Conservation (phyloP, 1,284 basidiomycete genomes). For the Papiliotrema fonsecae region DNA sequence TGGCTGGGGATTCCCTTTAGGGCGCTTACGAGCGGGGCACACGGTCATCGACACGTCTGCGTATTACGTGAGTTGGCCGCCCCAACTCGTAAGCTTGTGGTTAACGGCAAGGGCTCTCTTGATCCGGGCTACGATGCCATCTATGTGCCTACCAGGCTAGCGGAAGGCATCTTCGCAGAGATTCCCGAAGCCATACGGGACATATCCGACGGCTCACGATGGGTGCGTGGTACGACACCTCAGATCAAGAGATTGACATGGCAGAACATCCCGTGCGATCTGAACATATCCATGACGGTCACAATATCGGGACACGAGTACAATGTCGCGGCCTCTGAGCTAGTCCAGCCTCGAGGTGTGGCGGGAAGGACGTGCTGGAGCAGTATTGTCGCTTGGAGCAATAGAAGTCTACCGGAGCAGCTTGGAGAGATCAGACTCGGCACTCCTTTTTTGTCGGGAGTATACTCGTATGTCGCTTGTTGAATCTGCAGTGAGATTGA, state of each 20-base stretch:
- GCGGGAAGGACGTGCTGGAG: slow-evolving; percentile 33
- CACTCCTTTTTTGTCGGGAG: slow-evolving; percentile 39
- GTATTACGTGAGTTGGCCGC: slow-evolving; percentile 18
- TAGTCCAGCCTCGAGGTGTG: slow-evolving; percentile 27
- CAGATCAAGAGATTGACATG: background rate
- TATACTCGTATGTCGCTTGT: slow-evolving; percentile 36
- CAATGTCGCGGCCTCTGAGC: slow-evolving; percentile 22
- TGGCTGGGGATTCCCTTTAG: slow-evolving; percentile 32
- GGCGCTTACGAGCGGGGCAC: slow-evolving; percentile 22
- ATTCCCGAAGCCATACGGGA: slow-evolving; percentile 27
- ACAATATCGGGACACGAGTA: slow-evolving; percentile 27
- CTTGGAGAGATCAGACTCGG: slow-evolving; percentile 40
- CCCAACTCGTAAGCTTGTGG: background rate
- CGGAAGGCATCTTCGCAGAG: slow-evolving; percentile 23
- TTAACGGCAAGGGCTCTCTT: slow-evolving; percentile 22
- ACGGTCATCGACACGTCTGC: slow-evolving; percentile 18
- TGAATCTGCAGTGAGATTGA: background rate
- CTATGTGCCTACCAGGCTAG: slow-evolving; percentile 28
- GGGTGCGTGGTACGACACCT: slow-evolving; percentile 21
- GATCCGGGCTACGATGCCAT: slow-evolving; percentile 43
- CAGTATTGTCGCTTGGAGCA: slow-evolving; percentile 37
- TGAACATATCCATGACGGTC: slow-evolving; percentile 30
- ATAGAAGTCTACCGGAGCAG: slow-evolving; percentile 29
- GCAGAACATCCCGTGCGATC: slow-evolving; percentile 41
- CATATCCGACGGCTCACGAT: slow-evolving; percentile 21